phyloP scores from a whole-genome alignment of 768 basidiomycete genomes.

The Clitopilus passeckerianus region DNA sequence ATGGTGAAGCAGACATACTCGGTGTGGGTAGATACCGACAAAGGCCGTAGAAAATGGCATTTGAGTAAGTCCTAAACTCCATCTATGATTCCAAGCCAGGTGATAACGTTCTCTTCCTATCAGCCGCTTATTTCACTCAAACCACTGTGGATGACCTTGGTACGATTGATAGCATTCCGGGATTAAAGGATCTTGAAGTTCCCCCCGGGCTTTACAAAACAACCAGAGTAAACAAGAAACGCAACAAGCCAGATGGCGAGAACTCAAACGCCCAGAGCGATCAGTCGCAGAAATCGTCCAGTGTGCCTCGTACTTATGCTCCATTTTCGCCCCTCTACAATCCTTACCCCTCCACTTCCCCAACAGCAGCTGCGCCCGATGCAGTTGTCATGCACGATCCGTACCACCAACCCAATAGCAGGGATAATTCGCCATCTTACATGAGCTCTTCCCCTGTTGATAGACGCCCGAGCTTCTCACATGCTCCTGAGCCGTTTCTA shows the following conservation, averaged over 20 bases:
- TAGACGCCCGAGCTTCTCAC: constrained; percentile 1
- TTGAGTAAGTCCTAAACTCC: constrained; percentile 50
- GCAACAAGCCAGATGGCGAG: constrained; percentile 30
- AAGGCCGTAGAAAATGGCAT: constrained; percentile 76
- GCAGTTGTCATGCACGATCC: constrained; percentile 37
- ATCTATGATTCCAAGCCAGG: not conserved
- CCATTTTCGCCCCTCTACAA: constrained; percentile 29
- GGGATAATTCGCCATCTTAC: constrained; percentile 6
- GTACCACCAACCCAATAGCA: constrained; percentile 19
- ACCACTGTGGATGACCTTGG: constrained; percentile 65
- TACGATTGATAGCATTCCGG: constrained; percentile 64
- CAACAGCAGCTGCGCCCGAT: constrained; percentile 18
- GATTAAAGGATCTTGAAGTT: constrained; percentile 54
- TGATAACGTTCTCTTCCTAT: not conserved
- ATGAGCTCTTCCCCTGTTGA: not conserved
- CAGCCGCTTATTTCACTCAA: constrained; percentile 84
- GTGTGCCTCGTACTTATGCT: constrained; percentile 31
- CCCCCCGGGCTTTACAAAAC: constrained; percentile 67
- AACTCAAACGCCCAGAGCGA: constrained; percentile 16
- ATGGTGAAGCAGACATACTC: constrained; percentile 85
- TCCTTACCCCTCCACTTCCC: constrained; percentile 17
- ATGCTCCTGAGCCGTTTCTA: not conserved
- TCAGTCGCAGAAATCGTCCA: constrained; percentile 16
- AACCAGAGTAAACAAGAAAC: constrained; percentile 52
- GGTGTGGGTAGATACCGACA: constrained; percentile 64